Evolutionary conservation across 2,329 filamentous ascomycete genomes (phyloP).

Genomic region (Thielaviopsis ethacetica): DNA sequence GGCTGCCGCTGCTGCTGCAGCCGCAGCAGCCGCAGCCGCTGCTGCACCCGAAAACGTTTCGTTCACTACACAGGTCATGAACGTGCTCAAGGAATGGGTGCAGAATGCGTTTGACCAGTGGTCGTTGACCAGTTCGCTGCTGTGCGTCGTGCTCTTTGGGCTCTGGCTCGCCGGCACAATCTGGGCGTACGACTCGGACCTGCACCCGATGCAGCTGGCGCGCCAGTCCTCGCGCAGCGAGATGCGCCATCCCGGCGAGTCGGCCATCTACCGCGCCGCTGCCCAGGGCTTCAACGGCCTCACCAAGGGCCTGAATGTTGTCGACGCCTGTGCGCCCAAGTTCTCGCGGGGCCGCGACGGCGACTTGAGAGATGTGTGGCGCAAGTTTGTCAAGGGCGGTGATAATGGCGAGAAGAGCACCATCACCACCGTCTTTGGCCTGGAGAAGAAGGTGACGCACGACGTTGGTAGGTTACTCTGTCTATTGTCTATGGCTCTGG

Average conservation of each 20-base stretch:
- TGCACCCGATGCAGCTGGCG: slow-evolving; percentile 78
- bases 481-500: too few species aligned
- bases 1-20: background rate
- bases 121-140: slow-evolving; percentile 14
- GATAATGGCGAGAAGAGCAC: slow-evolving; percentile 53
- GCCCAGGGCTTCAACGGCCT: slow-evolving; percentile 74
- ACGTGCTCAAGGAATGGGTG: slow-evolving; percentile 55
- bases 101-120: slow-evolving; percentile 48
- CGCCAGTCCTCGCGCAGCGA: slow-evolving; percentile 65
- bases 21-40: background rate
- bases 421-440: slow-evolving; percentile 66
- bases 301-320: slow-evolving; percentile 63
- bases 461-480: slow-evolving; percentile 31
- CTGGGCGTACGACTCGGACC: slow-evolving; percentile 65
- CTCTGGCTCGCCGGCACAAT: slow-evolving; percentile 57
- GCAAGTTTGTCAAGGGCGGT: slow-evolving; percentile 46
- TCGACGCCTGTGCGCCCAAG: slow-evolving; percentile 61
- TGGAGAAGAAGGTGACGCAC: slow-evolving; percentile 58
- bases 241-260: slow-evolving; percentile 71
- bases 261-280: slow-evolving; percentile 70
- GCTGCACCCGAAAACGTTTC: background rate
- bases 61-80: slow-evolving; percentile 26
- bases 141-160: slow-evolving; percentile 49
- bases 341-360: slow-evolving; percentile 75
- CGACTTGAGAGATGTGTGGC: slow-evolving; percentile 85